Evolutionary conservation across 1,139 yeast species (phyloP).

Genomic region (Pichia sp.): DNA sequence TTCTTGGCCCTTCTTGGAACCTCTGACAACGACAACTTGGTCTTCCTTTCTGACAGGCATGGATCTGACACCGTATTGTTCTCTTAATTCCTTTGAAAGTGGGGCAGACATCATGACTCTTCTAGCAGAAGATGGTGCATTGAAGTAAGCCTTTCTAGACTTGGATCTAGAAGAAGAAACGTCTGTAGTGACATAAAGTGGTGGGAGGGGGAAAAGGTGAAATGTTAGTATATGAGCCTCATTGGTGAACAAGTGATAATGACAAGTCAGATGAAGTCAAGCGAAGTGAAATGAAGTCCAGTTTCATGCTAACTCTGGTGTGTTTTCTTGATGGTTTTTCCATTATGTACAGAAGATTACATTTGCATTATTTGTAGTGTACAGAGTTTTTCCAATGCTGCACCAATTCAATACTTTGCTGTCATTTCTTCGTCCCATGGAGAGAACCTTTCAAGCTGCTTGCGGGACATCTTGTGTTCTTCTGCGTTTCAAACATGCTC

Average conservation of each 20-base stretch:
- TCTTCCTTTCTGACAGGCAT: constrained; percentile 99
- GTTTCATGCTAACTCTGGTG: too few relatives aligned
- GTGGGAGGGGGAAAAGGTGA: not conserved
- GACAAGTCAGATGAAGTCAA: too few relatives aligned
- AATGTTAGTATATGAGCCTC: constrained; percentile 8
- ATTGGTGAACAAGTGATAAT: too few relatives aligned
- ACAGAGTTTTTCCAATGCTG: too few relatives aligned
- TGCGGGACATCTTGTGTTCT: not conserved
- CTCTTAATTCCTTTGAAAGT: constrained; percentile 97
- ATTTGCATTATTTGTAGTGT: too few relatives aligned
- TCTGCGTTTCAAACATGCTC: not conserved
- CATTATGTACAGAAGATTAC: too few relatives aligned
- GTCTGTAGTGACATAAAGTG: constrained; percentile 44
- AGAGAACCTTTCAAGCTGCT: too few relatives aligned
- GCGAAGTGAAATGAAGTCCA: too few relatives aligned
- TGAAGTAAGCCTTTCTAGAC: constrained; percentile 99
- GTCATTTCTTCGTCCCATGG: too few relatives aligned
- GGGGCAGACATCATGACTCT: constrained; percentile 97
- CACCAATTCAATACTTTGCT: too few relatives aligned
- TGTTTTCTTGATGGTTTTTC: too few relatives aligned
- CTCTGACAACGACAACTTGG: constrained; percentile 94
- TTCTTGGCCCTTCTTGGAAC: constrained; percentile 99
- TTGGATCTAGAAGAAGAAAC: constrained; percentile 99
- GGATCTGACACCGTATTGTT: constrained; percentile 92
- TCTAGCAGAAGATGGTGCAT: constrained; percentile 95